phyloP scores from a whole-genome alignment of 352 stramenopile genomes.

The Saprolegnia parasitica region DNA sequence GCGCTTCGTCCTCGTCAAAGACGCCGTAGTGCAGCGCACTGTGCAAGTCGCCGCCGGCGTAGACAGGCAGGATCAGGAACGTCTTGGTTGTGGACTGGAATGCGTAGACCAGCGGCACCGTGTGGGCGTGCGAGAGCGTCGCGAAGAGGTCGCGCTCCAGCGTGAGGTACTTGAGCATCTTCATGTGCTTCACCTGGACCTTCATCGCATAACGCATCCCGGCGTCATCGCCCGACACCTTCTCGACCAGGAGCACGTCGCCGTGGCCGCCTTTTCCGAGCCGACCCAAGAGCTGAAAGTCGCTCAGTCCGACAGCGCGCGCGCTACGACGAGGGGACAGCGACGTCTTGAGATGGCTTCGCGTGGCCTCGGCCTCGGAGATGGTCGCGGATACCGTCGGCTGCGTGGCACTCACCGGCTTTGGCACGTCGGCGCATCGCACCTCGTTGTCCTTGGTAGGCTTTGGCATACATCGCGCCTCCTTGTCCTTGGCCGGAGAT shows the following conservation, averaged over 20 bases:
- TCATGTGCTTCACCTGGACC: constrained; percentile 83
- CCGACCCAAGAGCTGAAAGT: too few relatives aligned
- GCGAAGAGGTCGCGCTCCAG: constrained; percentile 93
- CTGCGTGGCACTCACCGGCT: too few relatives aligned
- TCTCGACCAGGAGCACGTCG: neutral
- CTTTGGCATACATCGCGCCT: too few relatives aligned
- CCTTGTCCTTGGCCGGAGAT: too few relatives aligned
- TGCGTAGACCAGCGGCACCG: constrained; percentile 94
- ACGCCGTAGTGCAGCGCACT: constrained; percentile 75
- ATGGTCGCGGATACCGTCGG: too few relatives aligned
- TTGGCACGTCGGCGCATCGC: too few relatives aligned
- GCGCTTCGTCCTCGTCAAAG: constrained; percentile 68
- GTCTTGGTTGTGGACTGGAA: constrained; percentile 94
- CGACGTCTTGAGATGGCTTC: too few relatives aligned
- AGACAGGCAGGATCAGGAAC: constrained; percentile 97
- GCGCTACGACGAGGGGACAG: too few relatives aligned
- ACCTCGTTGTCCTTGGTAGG: too few relatives aligned
- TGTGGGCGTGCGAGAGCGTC: constrained; percentile 92
- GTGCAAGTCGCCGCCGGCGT: constrained; percentile 91
- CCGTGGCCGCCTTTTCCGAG: too few relatives aligned
- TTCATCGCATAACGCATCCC: constrained; percentile 82
- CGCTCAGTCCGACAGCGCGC: too few relatives aligned
- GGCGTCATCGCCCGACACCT: neutral
- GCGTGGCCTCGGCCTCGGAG: too few relatives aligned
- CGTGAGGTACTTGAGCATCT: constrained; percentile 67